A percentile compares a stretch with the other conserved stretches of the same genome.
phyloP scores from a whole-genome alignment of 1,284 basidiomycete genomes.

The Boletus albobrunnescens region DNA sequence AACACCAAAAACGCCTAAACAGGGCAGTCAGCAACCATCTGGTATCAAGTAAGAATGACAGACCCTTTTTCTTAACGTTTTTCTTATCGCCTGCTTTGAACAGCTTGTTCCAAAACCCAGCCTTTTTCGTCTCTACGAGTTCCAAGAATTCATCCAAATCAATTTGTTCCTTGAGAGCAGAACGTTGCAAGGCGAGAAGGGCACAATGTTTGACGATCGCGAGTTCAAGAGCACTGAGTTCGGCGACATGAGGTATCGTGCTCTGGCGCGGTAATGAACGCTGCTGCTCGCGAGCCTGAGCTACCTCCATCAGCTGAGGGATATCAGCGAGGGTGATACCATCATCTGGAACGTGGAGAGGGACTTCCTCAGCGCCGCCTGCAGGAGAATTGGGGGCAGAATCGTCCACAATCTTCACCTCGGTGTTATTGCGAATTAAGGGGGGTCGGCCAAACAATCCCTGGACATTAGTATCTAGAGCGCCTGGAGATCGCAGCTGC shows the following conservation, averaged over 20 bases:
- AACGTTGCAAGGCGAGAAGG: slow-evolving; percentile 75
- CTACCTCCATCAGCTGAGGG: slow-evolving; percentile 87
- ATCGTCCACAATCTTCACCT: slow-evolving; percentile 88
- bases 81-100: slow-evolving; percentile 92
- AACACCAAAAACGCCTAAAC: slow-evolving; percentile 80
- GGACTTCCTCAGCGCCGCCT: slow-evolving; percentile 41
- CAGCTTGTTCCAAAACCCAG: slow-evolving; percentile 93
- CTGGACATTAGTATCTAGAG: slow-evolving; percentile 35
- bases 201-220: slow-evolving; percentile 93
- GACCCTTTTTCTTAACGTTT: slow-evolving; percentile 85
- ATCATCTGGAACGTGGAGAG: slow-evolving; percentile 53
- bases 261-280: slow-evolving; percentile 74
- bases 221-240: slow-evolving; percentile 81
- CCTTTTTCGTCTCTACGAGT: slow-evolving; percentile 89
- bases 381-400: slow-evolving; percentile 68
- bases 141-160: slow-evolving; percentile 93
- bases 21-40: slow-evolving; percentile 1
- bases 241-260: slow-evolving; percentile 76
- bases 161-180: slow-evolving; percentile 75
- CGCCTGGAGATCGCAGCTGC: slow-evolving; percentile 39
- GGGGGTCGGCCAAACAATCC: slow-evolving; percentile 62
- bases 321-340: slow-evolving; percentile 96
- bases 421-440: slow-evolving; percentile 79
- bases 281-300: slow-evolving; percentile 84
- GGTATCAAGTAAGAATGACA: slow-evolving; percentile 21